Percentiles rank a stretch among this genome's conserved stretches.
phyloP scores from a whole-genome alignment of 345 rosid species.

The Syzygium oleosum region DNA sequence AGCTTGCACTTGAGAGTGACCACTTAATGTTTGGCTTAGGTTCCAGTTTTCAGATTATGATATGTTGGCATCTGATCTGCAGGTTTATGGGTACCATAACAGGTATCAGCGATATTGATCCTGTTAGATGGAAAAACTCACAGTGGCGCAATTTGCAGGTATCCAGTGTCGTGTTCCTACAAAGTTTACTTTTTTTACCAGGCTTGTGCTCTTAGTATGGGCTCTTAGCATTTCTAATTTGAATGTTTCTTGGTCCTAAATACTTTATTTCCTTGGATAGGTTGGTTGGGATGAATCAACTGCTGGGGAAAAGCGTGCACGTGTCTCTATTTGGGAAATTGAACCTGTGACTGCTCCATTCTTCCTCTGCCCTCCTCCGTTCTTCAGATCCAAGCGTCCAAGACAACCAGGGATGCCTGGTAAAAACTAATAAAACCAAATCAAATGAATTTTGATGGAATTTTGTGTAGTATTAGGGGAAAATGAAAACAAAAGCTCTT shows the following conservation, averaged over 20 bases:
- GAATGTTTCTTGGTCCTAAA: not conserved
- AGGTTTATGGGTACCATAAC: slow-evolving; percentile 98
- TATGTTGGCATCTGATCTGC: slow-evolving; percentile 10
- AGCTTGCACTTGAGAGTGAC: not conserved
- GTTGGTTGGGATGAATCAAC: slow-evolving; percentile 99
- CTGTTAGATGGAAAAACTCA: slow-evolving; percentile 88
- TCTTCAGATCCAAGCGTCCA: slow-evolving; percentile 70
- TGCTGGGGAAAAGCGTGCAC: slow-evolving; percentile 72
- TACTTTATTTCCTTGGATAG: slow-evolving; percentile 21
- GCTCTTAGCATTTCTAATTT: not conserved
- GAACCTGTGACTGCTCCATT: slow-evolving; percentile 94
- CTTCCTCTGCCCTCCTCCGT: slow-evolving; percentile 88
- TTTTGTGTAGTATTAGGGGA: not conserved
- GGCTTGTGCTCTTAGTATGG: not conserved
- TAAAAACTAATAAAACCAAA: slow-evolving; percentile 7
- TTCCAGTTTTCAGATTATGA: not conserved
- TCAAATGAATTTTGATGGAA: not conserved
- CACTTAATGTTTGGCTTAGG: not conserved
- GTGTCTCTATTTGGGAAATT: slow-evolving; percentile 94
- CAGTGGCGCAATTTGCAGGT: slow-evolving; percentile 98
- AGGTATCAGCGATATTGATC: slow-evolving; percentile 79
- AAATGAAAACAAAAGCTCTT: not conserved
- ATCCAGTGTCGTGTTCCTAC: not conserved
- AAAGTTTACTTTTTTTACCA: not conserved
- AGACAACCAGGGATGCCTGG: slow-evolving; percentile 85